Percentiles rank a stretch among this genome's conserved stretches.
Conservation (phyloP, 2,329 filamentous ascomycete species). For the Pyricularia grisea region DNA sequence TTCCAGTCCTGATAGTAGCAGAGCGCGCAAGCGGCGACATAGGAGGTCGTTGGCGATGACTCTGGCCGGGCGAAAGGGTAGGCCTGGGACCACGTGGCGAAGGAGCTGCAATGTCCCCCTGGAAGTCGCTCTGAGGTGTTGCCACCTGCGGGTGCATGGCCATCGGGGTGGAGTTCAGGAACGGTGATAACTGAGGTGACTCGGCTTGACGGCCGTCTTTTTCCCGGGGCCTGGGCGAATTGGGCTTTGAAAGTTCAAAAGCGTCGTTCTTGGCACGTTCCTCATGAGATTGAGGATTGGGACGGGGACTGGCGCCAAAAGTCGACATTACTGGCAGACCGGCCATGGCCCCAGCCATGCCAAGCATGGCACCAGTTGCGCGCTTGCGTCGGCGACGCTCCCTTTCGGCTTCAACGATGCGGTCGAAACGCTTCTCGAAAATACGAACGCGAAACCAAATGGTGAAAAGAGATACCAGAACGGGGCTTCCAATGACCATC, state of each 20-base stretch:
- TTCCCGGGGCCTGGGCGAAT: neutral
- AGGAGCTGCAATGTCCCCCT: neutral
- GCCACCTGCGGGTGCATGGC: neutral
- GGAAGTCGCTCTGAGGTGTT: neutral
- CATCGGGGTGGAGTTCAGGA: neutral
- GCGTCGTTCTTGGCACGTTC: conserved; percentile 2
- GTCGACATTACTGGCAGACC: conserved; percentile 1
- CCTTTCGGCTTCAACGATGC: conserved; percentile 35
- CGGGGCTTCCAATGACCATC: conserved; percentile 53
- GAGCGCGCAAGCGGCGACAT: neutral
- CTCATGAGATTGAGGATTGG: neutral
- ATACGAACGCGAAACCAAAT: conserved; percentile 49
- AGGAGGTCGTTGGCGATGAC: neutral
- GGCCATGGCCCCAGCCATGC: conserved; percentile 1
- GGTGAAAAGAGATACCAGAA: conserved; percentile 55
- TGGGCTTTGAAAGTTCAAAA: neutral
- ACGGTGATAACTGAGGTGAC: neutral
- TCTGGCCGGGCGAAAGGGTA: neutral
- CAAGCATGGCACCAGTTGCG: conserved; percentile 8
- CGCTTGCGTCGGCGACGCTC: conserved; percentile 16
- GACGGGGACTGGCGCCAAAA: neutral
- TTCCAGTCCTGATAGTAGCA: neutral
- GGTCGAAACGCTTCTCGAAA: conserved; percentile 51
- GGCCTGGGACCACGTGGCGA: neutral
- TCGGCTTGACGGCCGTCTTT: neutral